Percentiles rank a stretch among this genome's conserved stretches.
Conservation (phyloP, 2,329 filamentous ascomycete genomes). For the Microdochium nivale region DNA sequence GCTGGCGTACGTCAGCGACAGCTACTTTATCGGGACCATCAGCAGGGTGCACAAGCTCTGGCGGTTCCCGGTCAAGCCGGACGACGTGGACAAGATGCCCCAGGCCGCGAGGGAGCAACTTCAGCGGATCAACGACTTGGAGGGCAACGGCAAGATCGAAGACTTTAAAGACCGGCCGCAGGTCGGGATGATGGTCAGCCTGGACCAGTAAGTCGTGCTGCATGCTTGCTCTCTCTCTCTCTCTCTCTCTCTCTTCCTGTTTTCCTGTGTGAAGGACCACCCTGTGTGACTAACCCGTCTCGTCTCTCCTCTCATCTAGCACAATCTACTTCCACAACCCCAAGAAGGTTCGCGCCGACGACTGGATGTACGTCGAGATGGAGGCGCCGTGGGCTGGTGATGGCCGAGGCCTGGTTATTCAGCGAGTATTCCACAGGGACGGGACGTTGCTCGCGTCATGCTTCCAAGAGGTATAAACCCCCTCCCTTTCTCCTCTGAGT, state of each 20-base stretch:
- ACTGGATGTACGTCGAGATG: slow-evolving; percentile 78
- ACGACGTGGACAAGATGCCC: slow-evolving; percentile 43
- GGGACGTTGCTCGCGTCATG: slow-evolving; percentile 71
- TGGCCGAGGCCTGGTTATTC: slow-evolving; percentile 66
- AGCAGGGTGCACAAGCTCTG: slow-evolving; percentile 72
- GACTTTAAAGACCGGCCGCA: slow-evolving; percentile 43
- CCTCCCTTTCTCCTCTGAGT: no score
- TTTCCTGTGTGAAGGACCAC: background rate
- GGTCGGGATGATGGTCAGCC: slow-evolving; percentile 77
- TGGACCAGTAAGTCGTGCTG: slow-evolving; percentile 54
- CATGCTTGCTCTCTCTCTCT: background rate
- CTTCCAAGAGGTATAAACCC: slow-evolving; percentile 68
- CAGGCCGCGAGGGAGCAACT: slow-evolving; percentile 28
- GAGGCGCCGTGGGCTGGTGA: slow-evolving; percentile 74
- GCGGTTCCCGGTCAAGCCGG: slow-evolving; percentile 52
- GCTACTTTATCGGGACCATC: slow-evolving; percentile 87
- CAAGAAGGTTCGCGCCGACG: slow-evolving; percentile 46
- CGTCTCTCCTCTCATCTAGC: slow-evolving; percentile 6
- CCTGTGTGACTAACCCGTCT: no score
- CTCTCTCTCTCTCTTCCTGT: background rate
- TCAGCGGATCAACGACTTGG: slow-evolving; percentile 28
- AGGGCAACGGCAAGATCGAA: slow-evolving; percentile 36
- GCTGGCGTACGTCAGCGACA: slow-evolving; percentile 88
- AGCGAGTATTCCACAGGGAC: slow-evolving; percentile 63
- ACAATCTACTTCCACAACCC: slow-evolving; percentile 62